phyloP scores from a whole-genome alignment of 2,329 filamentous ascomycete genomes.

The Fusarium sp. region DNA sequence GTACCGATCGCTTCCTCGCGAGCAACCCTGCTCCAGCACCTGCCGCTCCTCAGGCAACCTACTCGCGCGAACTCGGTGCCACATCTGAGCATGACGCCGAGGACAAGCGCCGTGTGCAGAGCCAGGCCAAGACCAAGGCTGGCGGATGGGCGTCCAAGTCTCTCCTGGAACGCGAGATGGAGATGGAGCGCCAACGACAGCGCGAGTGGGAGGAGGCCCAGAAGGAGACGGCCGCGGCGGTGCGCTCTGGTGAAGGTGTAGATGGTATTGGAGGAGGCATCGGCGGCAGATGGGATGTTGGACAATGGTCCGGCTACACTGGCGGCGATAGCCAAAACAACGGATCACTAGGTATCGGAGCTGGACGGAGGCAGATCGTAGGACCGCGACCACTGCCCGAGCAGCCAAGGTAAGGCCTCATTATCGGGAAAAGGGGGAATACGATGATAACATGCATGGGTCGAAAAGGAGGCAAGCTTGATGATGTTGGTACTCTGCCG shows the following conservation, averaged over 20 bases:
- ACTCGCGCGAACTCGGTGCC: conserved; percentile 66
- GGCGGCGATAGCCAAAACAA: conserved; percentile 81
- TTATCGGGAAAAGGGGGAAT: conserved; percentile 9
- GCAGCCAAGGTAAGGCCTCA: conserved; percentile 41
- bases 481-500: background rate
- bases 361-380: conserved; percentile 81
- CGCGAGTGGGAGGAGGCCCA: conserved; percentile 85
- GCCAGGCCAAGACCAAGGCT: conserved; percentile 72
- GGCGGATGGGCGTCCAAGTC: conserved; percentile 75
- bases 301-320: conserved; percentile 80
- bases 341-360: conserved; percentile 74
- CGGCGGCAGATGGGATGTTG: conserved; percentile 79
- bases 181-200: conserved; percentile 81
- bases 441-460: background rate
- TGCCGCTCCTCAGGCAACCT: conserved; percentile 59
- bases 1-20: conserved; percentile 70
- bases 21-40: conserved; percentile 64
- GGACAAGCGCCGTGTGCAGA: conserved; percentile 69
- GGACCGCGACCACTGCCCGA: conserved; percentile 77
- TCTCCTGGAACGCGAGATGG: conserved; percentile 83
- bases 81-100: conserved; percentile 73
- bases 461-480: background rate
- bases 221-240: conserved; percentile 69
- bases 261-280: conserved; percentile 76
- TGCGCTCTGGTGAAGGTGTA: conserved; percentile 63